Conservation (phyloP, 371 early-diverging fungal species). For the Apophysomyces elegans region DNA sequence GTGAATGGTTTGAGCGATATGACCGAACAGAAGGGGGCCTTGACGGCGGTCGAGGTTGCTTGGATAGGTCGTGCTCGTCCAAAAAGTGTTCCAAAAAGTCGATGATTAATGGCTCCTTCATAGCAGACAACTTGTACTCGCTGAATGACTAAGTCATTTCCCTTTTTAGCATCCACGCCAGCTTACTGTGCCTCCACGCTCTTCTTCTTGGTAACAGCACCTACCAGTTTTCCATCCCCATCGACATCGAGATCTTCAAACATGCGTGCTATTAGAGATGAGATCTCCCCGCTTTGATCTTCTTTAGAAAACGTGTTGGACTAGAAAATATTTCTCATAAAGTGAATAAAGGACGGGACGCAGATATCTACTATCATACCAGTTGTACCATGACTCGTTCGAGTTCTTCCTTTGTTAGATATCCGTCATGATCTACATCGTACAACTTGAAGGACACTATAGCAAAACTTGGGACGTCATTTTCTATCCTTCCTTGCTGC, state of each 20-base stretch:
- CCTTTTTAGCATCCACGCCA: not conserved
- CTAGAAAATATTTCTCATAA: conserved; percentile 21
- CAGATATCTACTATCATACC: conserved; percentile 43
- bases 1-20: conserved; percentile 32
- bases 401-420: conserved; percentile 76
- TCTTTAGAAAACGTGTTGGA: conserved; percentile 71
- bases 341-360: not conserved
- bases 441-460: conserved; percentile 83
- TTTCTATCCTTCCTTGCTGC: conserved; percentile 1
- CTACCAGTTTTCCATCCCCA: conserved; percentile 78
- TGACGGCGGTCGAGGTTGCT: conserved; percentile 48
- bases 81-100: conserved; percentile 81
- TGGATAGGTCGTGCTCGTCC: conserved; percentile 53
- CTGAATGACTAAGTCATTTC: conserved; percentile 60
- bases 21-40: conserved; percentile 55
- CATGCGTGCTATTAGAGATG: conserved; percentile 65
- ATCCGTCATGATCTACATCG: conserved; percentile 82
- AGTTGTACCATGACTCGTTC: conserved; percentile 75
- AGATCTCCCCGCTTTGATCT: conserved; percentile 71
- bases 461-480: not conserved
- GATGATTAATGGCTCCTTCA: conserved; percentile 84
- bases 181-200: not conserved
- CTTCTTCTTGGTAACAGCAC: conserved; percentile 10
- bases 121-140: conserved; percentile 81
- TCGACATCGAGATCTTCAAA: conserved; percentile 87